phyloP scores from a whole-genome alignment of 2,329 filamentous ascomycete genomes.

The Westerdykella aurantiaca region DNA sequence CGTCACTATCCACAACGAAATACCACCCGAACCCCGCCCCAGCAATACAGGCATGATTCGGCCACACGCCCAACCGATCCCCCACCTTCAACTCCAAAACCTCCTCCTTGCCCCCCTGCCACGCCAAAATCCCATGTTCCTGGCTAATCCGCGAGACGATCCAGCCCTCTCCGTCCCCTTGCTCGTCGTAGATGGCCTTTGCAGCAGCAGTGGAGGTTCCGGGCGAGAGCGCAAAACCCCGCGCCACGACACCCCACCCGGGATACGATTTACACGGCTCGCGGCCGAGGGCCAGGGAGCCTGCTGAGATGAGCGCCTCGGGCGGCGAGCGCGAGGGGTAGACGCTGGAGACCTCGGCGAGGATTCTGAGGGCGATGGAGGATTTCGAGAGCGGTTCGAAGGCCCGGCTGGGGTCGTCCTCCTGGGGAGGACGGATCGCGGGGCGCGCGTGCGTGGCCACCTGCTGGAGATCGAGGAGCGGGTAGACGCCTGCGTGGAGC shows the following conservation, averaged over 20 bases:
- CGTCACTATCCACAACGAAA: slow-evolving; percentile 61
- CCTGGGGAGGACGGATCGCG: slow-evolving; percentile 6
- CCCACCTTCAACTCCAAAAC: slow-evolving; percentile 48
- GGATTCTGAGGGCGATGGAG: slow-evolving; percentile 60
- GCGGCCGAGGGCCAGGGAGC: slow-evolving; percentile 63
- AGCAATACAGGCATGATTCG: slow-evolving; percentile 76
- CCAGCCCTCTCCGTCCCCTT: slow-evolving; percentile 47
- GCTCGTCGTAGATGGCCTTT: slow-evolving; percentile 20
- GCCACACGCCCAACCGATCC: slow-evolving; percentile 65
- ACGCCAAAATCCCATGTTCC: slow-evolving; percentile 69
- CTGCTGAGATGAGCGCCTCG: slow-evolving; percentile 65
- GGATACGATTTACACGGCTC: slow-evolving; percentile 67
- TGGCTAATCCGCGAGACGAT: slow-evolving; percentile 67
- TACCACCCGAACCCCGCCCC: slow-evolving; percentile 68
- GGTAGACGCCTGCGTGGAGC: slow-evolving; percentile 71
- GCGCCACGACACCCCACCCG: slow-evolving; percentile 61
- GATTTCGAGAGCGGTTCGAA: slow-evolving; percentile 42
- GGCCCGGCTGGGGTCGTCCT: neutral
- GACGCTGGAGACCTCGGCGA: slow-evolving; percentile 65
- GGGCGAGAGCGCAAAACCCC: no score
- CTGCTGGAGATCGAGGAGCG: slow-evolving; percentile 72
- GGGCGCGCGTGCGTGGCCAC: slow-evolving; percentile 62
- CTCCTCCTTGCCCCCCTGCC: slow-evolving; percentile 45
- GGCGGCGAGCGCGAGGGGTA: slow-evolving; percentile 49
- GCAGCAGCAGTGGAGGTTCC: slow-evolving; percentile 24